Evolutionary conservation across 495 filamentous ascomycete genomes (phyloP).

Genomic region (Penicillium dipodomyicola): DNA sequence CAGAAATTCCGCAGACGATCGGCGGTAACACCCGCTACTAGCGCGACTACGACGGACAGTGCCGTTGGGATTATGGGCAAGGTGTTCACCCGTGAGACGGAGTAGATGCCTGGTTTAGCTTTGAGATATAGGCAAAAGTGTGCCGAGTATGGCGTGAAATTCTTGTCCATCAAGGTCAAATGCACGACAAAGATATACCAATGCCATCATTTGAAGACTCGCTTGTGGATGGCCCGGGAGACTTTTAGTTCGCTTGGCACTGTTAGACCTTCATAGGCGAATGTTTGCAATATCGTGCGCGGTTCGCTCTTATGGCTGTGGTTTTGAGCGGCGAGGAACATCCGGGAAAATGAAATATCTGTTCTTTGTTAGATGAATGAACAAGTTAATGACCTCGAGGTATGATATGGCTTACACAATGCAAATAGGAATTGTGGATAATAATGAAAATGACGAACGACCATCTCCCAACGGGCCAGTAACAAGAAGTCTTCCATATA

Average conservation of each 20-base stretch:
- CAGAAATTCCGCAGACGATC: constrained; percentile 31
- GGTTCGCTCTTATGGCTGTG: constrained; percentile 22
- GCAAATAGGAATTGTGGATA: constrained; percentile 28
- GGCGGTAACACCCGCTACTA: constrained; percentile 26
- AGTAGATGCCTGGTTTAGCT: constrained; percentile 24
- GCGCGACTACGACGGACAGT: constrained; percentile 31
- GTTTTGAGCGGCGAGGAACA: constrained; percentile 19
- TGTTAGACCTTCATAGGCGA: constrained; percentile 27
- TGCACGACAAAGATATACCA: constrained; percentile 31
- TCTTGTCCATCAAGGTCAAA: constrained; percentile 34
- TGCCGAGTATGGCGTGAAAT: constrained; percentile 26
- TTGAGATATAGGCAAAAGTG: constrained; percentile 36
- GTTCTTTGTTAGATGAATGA: neutral
- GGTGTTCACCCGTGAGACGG: constrained; percentile 20
- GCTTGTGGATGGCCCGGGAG: constrained; percentile 20
- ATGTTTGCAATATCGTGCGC: constrained; percentile 30
- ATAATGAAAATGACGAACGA: constrained; percentile 29
- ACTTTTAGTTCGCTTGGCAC: constrained; percentile 27
- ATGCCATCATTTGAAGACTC: constrained; percentile 32
- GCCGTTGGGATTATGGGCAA: constrained; percentile 32
- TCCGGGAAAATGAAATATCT: constrained; percentile 23
- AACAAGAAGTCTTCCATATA: neutral
- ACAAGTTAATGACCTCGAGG: neutral
- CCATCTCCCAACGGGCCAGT: constrained; percentile 17
- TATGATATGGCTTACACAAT: constrained; percentile 18